Evolutionary conservation across 768 basidiomycete species (phyloP).

Genomic region (Leucogyrophana mollusca): DNA sequence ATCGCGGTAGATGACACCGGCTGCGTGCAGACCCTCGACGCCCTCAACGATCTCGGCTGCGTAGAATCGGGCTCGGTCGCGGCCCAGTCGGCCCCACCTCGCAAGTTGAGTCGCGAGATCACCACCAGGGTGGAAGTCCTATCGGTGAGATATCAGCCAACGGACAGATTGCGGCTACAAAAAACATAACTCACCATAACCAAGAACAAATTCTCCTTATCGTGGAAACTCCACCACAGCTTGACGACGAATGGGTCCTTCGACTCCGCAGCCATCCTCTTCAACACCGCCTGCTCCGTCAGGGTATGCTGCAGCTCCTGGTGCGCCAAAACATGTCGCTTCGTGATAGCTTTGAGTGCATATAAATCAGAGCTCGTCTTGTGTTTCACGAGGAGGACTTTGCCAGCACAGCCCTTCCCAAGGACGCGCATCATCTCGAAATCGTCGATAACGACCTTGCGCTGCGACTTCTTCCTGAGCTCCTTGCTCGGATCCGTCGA

Average conservation of each 20-base stretch:
- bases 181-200: slow-evolving; percentile 69
- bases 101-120: slow-evolving; percentile 98
- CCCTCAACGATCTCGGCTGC: slow-evolving; percentile 97
- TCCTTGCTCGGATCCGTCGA: slow-evolving; percentile 50
- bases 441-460: slow-evolving; percentile 82
- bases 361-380: slow-evolving; percentile 71
- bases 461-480: slow-evolving; percentile 48
- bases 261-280: slow-evolving; percentile 86
- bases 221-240: slow-evolving; percentile 97
- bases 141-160: no score
- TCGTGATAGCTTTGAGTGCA: slow-evolving; percentile 97
- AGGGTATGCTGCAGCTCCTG: slow-evolving; percentile 96
- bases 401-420: slow-evolving; percentile 97
- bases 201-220: slow-evolving; percentile 94
- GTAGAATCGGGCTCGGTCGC: slow-evolving; percentile 94
- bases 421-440: slow-evolving; percentile 98
- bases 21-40: slow-evolving; percentile 88
- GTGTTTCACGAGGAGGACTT: slow-evolving; percentile 88
- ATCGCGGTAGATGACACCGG: slow-evolving; percentile 96
- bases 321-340: slow-evolving; percentile 93
- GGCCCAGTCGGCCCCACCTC: slow-evolving; percentile 90
- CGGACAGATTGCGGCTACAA: no score
- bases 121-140: slow-evolving; percentile 95
- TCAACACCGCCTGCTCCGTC: slow-evolving; percentile 94
- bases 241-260: slow-evolving; percentile 94